phyloP scores from a whole-genome alignment of 2,329 filamentous ascomycete genomes.

The Phoma sp. region DNA sequence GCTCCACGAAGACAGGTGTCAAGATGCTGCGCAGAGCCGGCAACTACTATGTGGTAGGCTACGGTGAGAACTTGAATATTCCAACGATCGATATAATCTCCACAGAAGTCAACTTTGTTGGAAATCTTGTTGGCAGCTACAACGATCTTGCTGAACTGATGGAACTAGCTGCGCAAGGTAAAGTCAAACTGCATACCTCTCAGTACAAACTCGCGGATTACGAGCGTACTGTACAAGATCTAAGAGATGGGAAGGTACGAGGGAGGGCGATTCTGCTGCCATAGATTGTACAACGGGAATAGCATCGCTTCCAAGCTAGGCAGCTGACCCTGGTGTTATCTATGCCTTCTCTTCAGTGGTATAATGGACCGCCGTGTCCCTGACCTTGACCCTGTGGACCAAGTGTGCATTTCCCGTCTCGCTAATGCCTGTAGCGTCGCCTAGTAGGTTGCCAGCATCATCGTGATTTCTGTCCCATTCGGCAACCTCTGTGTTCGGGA shows the following conservation, averaged over 20 bases:
- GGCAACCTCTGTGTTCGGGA: conserved; percentile 33
- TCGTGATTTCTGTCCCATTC: conserved; percentile 44
- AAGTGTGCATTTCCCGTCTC: conserved; percentile 16
- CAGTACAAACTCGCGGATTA: conserved; percentile 13
- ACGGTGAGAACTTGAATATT: conserved; percentile 10
- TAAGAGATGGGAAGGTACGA: conserved; percentile 6
- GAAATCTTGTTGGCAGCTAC: conserved; percentile 11
- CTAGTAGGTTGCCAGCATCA: conserved; percentile 32
- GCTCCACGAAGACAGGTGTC: conserved; percentile 7
- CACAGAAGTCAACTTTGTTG: conserved; percentile 9
- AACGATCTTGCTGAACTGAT: conserved; percentile 13
- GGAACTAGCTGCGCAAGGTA: conserved; percentile 9
- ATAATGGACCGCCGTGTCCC: not conserved
- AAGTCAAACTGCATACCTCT: conserved; percentile 8
- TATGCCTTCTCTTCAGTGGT: conserved; percentile 6
- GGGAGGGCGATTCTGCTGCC: conserved; percentile 1
- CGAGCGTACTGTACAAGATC: conserved; percentile 1
- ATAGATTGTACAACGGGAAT: not conserved
- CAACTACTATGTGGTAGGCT: conserved; percentile 10
- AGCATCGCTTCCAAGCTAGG: too few species aligned
- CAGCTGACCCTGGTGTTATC: not conserved
- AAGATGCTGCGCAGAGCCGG: conserved; percentile 11
- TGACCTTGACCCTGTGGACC: conserved; percentile 23
- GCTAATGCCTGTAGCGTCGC: conserved; percentile 11
- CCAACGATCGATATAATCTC: conserved; percentile 10